Base-by-base conservation (phyloP, 768 basidiomycete genomes). In the Mycena albidolilacea region DNA sequence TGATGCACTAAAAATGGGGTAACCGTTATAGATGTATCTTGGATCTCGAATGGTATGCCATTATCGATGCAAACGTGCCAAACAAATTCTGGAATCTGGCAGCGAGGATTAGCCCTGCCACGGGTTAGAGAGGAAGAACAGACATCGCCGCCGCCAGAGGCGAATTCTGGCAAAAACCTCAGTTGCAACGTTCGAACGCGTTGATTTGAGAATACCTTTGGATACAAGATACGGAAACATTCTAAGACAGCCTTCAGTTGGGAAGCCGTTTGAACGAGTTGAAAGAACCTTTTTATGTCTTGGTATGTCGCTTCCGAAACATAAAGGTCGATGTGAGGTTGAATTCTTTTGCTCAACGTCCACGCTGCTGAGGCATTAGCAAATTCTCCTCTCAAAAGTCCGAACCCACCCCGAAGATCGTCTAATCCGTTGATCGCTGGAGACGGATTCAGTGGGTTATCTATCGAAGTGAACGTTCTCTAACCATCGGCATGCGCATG, bases 351-450 rank as follows among this genome's bases (percentile, higher is more conserved):
- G 43, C 85, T 80, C 75, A 95, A 80, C 2, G 95, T 96, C 95
- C 95, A 96, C 64, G 87, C 94, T 94, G 76, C 37, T 37, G 74
- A 72, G 17, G 21, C 23, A 61, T 62, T 66, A 57, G 52, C 50
- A 65, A 44, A n/a, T 38, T 10, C 14, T 39, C 15, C 41, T n/a
- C 65, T 41, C 50, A 11, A 68, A n/a, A 23, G 44, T 19, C 15
- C 39, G n/a, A 17, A 37, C 85, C 68, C 73, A 92, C 94, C 93
- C 85, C 96, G 87, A 46, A 97, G 84, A 81, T 97, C 96, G 82
- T 97, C 96, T 69, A 97, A 81, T 4, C 96, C 96, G 77, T 96
- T 95, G 85, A 96, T 95, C 7, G 96, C 96, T 87, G 71, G 9
- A 21, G 6, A 30, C 10, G 8, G 50, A 63, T 58, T 39, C 43